Conservation (phyloP, 176 grass and related monocot species). For the Musa acuminata region DNA sequence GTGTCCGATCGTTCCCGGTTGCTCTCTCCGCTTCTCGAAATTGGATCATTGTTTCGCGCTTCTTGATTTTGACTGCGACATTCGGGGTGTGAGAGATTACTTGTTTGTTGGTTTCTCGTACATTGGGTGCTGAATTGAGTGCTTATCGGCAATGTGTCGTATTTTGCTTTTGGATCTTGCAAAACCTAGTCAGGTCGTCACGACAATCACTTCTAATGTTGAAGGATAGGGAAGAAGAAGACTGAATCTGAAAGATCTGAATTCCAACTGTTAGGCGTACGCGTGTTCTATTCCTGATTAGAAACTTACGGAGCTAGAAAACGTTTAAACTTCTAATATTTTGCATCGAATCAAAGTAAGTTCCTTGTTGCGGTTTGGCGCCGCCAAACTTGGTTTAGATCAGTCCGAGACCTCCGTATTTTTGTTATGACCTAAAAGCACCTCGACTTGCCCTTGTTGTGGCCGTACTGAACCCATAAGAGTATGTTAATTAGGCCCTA, state of each 20-base stretch:
- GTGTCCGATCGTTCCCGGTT: no score
- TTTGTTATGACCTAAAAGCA: no score
- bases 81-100: no score
- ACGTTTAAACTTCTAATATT: neutral
- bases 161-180: neutral
- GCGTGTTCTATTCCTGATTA: no score
- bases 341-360: neutral
- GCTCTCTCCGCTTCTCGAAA: neutral
- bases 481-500: no score
- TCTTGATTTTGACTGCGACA: no score
- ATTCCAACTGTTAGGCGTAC: neutral
- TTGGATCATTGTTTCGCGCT: neutral
- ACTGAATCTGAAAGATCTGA: neutral
- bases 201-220: neutral
- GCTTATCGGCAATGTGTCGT: neutral
- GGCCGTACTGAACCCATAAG: no score
- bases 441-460: no score
- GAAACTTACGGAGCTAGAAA: no score
- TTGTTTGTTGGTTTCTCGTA: neutral
- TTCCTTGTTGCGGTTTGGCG: no score
- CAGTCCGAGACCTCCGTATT: no score
- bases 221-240: neutral
- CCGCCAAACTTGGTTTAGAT: no score
- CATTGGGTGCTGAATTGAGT: neutral
- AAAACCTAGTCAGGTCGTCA: neutral